Evolutionary conservation across 1,284 basidiomycete genomes (phyloP), one percentile per base, ranked within the genome.

Genomic region (Trametes versicolor): DNA sequence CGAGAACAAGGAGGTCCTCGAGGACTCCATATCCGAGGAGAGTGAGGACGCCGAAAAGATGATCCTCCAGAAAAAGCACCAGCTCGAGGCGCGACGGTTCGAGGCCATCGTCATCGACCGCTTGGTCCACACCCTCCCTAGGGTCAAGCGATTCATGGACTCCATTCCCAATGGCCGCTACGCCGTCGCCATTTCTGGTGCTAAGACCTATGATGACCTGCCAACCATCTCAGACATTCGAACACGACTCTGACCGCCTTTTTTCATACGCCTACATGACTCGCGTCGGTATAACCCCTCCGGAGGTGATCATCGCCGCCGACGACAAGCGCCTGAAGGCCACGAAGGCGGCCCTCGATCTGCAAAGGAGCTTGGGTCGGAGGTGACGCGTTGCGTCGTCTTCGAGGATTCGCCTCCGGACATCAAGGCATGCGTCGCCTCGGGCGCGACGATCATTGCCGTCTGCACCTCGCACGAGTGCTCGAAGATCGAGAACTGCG

Each of bases 351-450:
- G 85, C 87, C 25, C 89, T 89, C 6, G 89, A 92, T 74, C 90
- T 4, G 91, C 91, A 5, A 77, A 87, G 69, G 88, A 90, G 74
- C 86, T 94, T 61, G 91, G 91, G 1, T 91, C 81, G 72, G 78
- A 82, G 17, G 82, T 87, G 17, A 76, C 78, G 60, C 80, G 82
- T n/a, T 89, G 88, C 64, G 85, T 93, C 68, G 90, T 93, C 60
- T 91, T 92, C 68, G 91, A 93, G 73, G 91, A 92, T 76, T 91
- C 89, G 41, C 91, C 89, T 0, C 88, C 85, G 23, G 91, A 91
- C 45, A 93, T 93, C 75, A 83, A 83, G 47, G 90, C 91, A 1
- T 91, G 89, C 58, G 87, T 91, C 45, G 89, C 89, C 0, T 86
- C 87, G 37, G 91, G 91, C 47, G 91, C 89, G 17, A 91, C 85